Conservation (phyloP, 768 basidiomycete species). For the Dioszegia aurantiaca region DNA sequence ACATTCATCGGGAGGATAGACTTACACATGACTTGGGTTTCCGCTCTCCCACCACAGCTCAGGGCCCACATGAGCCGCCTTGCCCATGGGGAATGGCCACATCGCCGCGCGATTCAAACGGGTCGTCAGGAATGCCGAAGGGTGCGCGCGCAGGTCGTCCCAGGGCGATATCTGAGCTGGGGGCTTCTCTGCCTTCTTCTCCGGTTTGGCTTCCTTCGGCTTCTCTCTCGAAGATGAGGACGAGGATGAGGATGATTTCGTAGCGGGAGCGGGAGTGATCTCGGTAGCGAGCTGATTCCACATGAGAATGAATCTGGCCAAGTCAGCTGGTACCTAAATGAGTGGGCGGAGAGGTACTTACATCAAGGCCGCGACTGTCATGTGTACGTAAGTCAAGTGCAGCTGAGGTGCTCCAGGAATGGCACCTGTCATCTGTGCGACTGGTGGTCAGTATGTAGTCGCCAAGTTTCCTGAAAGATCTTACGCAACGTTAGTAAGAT, state of each 20-base stretch:
- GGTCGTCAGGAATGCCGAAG: conserved; percentile 44
- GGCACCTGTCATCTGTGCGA: conserved; percentile 33
- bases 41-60: conserved; percentile 51
- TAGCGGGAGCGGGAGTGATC: conserved; percentile 8
- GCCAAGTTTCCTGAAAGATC: neutral
- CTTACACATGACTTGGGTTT: conserved; percentile 44
- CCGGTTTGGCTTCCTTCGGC: conserved; percentile 27
- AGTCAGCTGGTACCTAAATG: neutral
- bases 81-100: conserved; percentile 47
- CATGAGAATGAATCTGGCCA: conserved; percentile 23
- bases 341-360: conserved; percentile 11
- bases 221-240: conserved; percentile 22
- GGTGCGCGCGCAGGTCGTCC: conserved; percentile 45
- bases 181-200: conserved; percentile 18
- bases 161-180: conserved; percentile 28
- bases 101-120: conserved; percentile 31
- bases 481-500: conserved; percentile 38
- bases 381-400: conserved; percentile 47
- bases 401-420: conserved; percentile 38
- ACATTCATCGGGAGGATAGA: neutral
- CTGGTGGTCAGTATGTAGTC: conserved; percentile 9
- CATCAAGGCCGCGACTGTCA: conserved; percentile 41
- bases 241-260: conserved; percentile 22
- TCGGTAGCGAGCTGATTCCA: conserved; percentile 44
- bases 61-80: conserved; percentile 21